Percentiles rank a stretch among this genome's conserved stretches.
phyloP scores from a whole-genome alignment of 768 basidiomycete genomes.

The Kwoniella sp. region DNA sequence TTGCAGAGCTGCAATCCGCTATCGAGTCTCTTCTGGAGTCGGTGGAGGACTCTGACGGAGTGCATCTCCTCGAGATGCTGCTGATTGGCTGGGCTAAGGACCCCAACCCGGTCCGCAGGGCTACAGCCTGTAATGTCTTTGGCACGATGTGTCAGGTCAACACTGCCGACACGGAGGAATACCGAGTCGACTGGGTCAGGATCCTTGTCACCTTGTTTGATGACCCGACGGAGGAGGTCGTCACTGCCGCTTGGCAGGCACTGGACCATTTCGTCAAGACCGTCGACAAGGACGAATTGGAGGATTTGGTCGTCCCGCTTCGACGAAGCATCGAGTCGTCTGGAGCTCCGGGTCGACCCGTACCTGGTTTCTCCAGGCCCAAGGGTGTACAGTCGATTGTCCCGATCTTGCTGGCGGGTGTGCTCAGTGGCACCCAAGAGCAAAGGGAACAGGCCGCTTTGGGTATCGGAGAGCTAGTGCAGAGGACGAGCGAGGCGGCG shows the following conservation, averaged over 20 bases:
- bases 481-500: slow-evolving; percentile 72
- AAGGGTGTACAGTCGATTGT: slow-evolving; percentile 81
- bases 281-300: slow-evolving; percentile 85
- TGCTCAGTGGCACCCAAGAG: slow-evolving; percentile 90
- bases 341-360: slow-evolving; percentile 67
- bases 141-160: slow-evolving; percentile 77
- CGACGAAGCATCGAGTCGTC: slow-evolving; percentile 81
- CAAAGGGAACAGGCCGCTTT: slow-evolving; percentile 85
- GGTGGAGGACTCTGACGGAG: slow-evolving; percentile 76
- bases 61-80: slow-evolving; percentile 82
- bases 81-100: slow-evolving; percentile 86
- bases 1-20: slow-evolving; percentile 68
- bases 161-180: slow-evolving; percentile 72
- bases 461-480: slow-evolving; percentile 92
- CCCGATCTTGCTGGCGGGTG: slow-evolving; percentile 83
- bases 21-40: slow-evolving; percentile 69
- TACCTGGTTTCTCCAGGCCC: slow-evolving; percentile 73
- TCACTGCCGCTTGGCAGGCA: slow-evolving; percentile 71
- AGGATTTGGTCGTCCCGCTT: slow-evolving; percentile 82
- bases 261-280: slow-evolving; percentile 85
- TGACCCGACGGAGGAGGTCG: slow-evolving; percentile 59
- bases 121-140: slow-evolving; percentile 74
- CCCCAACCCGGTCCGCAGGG: slow-evolving; percentile 64
- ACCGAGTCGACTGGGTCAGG: slow-evolving; percentile 90
- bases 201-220: slow-evolving; percentile 79